Evolutionary conservation across 768 basidiomycete genomes (phyloP).

Genomic region (Tremella yokohamensis): DNA sequence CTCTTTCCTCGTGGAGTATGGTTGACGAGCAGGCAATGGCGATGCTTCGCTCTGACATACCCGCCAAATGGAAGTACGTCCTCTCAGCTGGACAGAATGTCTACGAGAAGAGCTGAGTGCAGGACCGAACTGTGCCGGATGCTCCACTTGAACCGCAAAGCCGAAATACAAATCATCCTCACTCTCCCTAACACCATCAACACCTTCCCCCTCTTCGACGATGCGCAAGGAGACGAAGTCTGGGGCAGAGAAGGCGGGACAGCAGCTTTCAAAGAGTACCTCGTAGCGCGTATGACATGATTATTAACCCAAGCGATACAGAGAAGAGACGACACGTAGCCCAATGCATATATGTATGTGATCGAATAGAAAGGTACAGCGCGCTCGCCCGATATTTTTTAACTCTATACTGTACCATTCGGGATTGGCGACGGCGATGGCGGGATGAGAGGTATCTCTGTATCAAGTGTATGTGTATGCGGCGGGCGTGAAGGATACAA

Average conservation of each 20-base stretch:
- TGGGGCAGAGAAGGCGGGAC: background rate
- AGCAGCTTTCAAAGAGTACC: background rate
- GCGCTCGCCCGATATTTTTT: no score
- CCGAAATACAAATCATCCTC: constrained; percentile 69
- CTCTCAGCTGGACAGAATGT: background rate
- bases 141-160: constrained; percentile 77
- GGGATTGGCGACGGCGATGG: no score
- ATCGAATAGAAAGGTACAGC: no score
- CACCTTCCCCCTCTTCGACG: no score
- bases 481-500: no score
- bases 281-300: background rate
- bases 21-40: constrained; percentile 38
- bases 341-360: no score
- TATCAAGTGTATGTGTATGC: no score
- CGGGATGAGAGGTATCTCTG: no score
- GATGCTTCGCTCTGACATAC: constrained; percentile 34
- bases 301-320: no score
- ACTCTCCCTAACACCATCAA: background rate
- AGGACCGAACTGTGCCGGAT: constrained; percentile 80
- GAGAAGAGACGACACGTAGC: no score
- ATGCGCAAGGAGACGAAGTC: background rate
- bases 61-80: constrained; percentile 39
- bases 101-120: constrained; percentile 9
- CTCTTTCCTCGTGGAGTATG: no score
- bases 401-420: no score